Base-by-base conservation (phyloP, 2,329 filamentous ascomycete genomes). In the Parafenestella ontariensis region DNA sequence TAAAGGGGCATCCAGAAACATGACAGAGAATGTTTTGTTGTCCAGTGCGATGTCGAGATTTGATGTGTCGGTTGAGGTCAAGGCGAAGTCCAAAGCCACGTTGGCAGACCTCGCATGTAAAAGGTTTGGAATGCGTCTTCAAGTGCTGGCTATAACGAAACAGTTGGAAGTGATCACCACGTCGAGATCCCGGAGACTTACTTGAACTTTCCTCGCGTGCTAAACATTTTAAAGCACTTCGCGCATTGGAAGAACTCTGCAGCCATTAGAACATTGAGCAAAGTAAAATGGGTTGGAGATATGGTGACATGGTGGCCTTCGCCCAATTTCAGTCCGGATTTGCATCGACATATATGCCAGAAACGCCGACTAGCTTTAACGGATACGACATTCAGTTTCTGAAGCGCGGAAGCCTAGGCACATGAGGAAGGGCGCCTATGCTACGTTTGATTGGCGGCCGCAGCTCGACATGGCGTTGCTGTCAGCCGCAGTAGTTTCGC, bases 41-140 rank as follows among this genome's bases (percentile, higher is more conserved):
- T 1, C 60, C 60, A n/a, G 50, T 3, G 3, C 49, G 55, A 29
- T 63, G 61, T 7, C 7, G 34, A 18, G 41, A n/a, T 13, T n/a
- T 36, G 1, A 33, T 17, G 9, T 63, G 61, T 2, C 51, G 54
- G 6, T 6, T 15, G 1, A 63, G 49, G 8, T 63, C 58, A 3
- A 24, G 2, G 3, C 41, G 51, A 7, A 46, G 24, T 1, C 48
- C 53, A 13, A 63, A 63, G 3, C 55, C 17, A n/a, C n/a, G 33
- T 3, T 8, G 2, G 10, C 61, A 59, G 0, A 10, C 10, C 1
- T 52, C 8, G 10, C 61, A 61, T 3, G 0, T 11, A 6, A 21
- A 40, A 1, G 55, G 58, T 11, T 53, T 57, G 0, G 47, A 42
- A n/a, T 63, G 55, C 1, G 55, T 61, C 3, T 53, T 61, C 5